Percentiles rank a stretch among this genome's conserved stretches.
Evolutionary conservation across 306 rosid species (phyloP).

Genomic region (Sechiopsis laciniata): DNA sequence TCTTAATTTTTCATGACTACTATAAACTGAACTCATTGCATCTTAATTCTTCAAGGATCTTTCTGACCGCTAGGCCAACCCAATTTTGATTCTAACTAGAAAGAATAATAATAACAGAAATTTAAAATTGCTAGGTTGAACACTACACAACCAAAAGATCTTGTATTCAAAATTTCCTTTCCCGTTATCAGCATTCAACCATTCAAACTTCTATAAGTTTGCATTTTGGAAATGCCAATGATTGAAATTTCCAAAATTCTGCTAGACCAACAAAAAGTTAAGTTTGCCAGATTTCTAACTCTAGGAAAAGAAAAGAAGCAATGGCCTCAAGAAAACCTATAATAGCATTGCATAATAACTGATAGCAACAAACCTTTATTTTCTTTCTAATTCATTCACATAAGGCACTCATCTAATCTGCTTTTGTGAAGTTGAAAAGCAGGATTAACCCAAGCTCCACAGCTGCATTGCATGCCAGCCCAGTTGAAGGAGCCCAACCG

Average conservation of each 20-base stretch:
- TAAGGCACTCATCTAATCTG: constrained; percentile 57
- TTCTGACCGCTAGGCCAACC: no score
- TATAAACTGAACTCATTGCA: no score
- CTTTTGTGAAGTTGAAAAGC: constrained; percentile 83
- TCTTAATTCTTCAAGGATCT: no score
- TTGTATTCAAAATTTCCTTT: background rate
- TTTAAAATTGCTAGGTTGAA: background rate
- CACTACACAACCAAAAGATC: background rate
- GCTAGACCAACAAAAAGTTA: background rate
- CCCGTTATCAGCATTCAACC: background rate
- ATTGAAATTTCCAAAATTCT: background rate
- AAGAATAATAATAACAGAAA: background rate
- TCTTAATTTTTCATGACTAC: no score
- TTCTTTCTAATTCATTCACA: constrained; percentile 14
- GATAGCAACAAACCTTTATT: background rate
- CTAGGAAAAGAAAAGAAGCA: constrained; percentile 2
- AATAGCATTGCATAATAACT: background rate
- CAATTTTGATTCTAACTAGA: background rate
- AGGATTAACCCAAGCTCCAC: constrained; percentile 86
- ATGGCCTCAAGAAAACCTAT: background rate
- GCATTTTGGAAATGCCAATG: background rate
- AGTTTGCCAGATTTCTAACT: background rate
- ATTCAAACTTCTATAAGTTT: background rate
- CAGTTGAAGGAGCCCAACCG: constrained; percentile 84
- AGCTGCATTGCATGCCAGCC: constrained; percentile 86